Base-by-base conservation (phyloP, 2,329 filamentous ascomycete species). In the Colletotrichum kahawae region DNA sequence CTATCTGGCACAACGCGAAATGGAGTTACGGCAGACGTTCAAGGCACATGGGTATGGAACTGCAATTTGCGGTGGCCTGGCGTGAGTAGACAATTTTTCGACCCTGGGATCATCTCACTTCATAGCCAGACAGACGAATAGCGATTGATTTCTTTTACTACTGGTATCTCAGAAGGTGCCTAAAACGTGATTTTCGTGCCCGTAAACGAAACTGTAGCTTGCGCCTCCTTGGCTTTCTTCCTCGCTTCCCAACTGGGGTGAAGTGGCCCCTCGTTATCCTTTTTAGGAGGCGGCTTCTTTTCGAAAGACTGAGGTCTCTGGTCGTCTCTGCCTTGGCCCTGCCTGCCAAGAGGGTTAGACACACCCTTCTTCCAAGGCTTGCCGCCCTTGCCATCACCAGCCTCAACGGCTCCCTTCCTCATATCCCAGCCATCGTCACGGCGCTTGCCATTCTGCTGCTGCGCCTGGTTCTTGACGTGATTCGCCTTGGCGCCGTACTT, bases 401-500 rank as follows among this genome's bases (percentile, higher is more conserved):
- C 84, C 1, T 85, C 90, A 8, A 90, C 90, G 14, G 89, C 91
- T 38, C 88, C 91, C 43, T 87, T 87, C 80, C 86, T 87, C 78
- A 87, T 82, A 78, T 93, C 91, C 91, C 91, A 93, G 1, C 89
- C 90, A 12, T 86, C 80, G 64, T 90, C 89, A 48, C 87, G 80
- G 9, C 83, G 81, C 13, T 79, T 62, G n/a, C 43, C 77, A 73
- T 80, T 78, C 24, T 82, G 79, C 62, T 83, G 79, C 73, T 83
- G 86, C 38, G 64, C 43, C 70, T 82, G 79, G 57, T 82, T 82
- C 73, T 87, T 87, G 57, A 92, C 82, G 80, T 95, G 94, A 78
- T 92, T 94, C 2, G 95, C 95, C 76, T 90, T 88, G 16, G 89
- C 87, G 65, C 94, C 94, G 82, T 89, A 96, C 81, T 96, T 96